A percentile compares a stretch with the other conserved stretches of the same genome.
phyloP scores from a whole-genome alignment of 352 stramenopile genomes.

The Phytophthora pisi region DNA sequence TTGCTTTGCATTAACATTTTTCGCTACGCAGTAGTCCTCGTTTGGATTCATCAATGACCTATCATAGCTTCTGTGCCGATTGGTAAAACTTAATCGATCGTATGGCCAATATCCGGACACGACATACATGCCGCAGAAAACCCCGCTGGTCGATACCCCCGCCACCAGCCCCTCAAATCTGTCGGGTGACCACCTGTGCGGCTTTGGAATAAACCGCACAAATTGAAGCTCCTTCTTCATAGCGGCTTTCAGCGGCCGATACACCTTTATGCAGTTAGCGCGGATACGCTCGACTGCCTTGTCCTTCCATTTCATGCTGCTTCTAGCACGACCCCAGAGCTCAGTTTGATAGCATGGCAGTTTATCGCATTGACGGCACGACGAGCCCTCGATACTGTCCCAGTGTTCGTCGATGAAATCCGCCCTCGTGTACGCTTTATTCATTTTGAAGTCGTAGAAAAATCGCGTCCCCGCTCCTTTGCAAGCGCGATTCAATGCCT shows the following conservation, averaged over 20 bases:
- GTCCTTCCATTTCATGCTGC: neutral
- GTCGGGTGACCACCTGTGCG: neutral
- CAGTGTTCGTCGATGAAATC: slow-evolving; percentile 5
- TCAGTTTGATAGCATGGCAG: neutral
- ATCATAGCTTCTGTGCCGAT: too few relatives aligned
- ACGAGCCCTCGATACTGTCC: slow-evolving; percentile 1
- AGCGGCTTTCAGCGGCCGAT: slow-evolving; percentile 13
- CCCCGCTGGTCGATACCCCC: slow-evolving; percentile 15
- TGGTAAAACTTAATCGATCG: neutral
- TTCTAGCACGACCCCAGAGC: too few relatives aligned
- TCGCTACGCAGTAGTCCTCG: too few relatives aligned
- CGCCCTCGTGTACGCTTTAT: neutral
- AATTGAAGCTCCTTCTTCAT: slow-evolving; percentile 18
- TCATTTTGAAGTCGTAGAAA: slow-evolving; percentile 16
- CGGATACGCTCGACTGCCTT: neutral
- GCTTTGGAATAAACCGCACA: slow-evolving; percentile 23
- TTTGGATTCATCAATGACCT: too few relatives aligned
- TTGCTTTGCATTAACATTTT: too few relatives aligned
- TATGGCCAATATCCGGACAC: slow-evolving; percentile 19
- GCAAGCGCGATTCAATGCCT: slow-evolving; percentile 8
- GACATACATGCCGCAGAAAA: slow-evolving; percentile 27
- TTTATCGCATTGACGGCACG: neutral
- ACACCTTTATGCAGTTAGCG: slow-evolving; percentile 11
- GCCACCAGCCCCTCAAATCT: slow-evolving; percentile 24
- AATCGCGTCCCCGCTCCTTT: slow-evolving; percentile 9